phyloP scores from a whole-genome alignment of 495 filamentous ascomycete genomes.

The Penicillium maclennaniae region DNA sequence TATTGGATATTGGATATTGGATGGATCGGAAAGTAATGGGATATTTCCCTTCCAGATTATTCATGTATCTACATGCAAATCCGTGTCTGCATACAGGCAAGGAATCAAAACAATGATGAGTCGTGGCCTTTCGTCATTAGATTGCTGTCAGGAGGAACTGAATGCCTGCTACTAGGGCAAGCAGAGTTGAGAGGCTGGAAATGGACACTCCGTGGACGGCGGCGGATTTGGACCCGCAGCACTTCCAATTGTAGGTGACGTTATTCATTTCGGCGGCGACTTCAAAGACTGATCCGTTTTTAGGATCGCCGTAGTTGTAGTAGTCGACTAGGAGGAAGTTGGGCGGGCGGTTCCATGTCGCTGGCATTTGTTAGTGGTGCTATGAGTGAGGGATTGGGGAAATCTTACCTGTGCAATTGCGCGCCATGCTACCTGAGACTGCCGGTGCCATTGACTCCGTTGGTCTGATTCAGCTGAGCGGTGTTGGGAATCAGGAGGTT shows the following conservation, averaged over 20 bases:
- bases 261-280: slow-evolving; percentile 83
- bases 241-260: slow-evolving; percentile 70
- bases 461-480: slow-evolving; percentile 62
- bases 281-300: slow-evolving; percentile 79
- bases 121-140: slow-evolving; percentile 12
- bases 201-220: slow-evolving; percentile 24
- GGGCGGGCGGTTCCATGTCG: slow-evolving; percentile 65
- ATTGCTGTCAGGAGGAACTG: slow-evolving; percentile 25
- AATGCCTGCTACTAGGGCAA: slow-evolving; percentile 24
- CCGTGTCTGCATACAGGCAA: not conserved
- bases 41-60: not conserved
- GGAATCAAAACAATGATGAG: not conserved
- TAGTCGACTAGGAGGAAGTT: slow-evolving; percentile 90
- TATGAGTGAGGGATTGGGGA: not conserved
- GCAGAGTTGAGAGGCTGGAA: slow-evolving; percentile 18
- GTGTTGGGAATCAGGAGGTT: slow-evolving; percentile 74
- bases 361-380: slow-evolving; percentile 20
- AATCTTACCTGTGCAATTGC: slow-evolving; percentile 60
- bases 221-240: slow-evolving; percentile 58
- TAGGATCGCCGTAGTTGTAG: slow-evolving; percentile 66
- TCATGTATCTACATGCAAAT: not conserved
- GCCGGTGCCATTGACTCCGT: slow-evolving; percentile 58
- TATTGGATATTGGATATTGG: not conserved
- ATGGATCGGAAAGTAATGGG: not conserved
- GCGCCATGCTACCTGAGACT: slow-evolving; percentile 67